phyloP scores from a whole-genome alignment of 495 filamentous ascomycete genomes.

The Hypoxylon crocopeplum region DNA sequence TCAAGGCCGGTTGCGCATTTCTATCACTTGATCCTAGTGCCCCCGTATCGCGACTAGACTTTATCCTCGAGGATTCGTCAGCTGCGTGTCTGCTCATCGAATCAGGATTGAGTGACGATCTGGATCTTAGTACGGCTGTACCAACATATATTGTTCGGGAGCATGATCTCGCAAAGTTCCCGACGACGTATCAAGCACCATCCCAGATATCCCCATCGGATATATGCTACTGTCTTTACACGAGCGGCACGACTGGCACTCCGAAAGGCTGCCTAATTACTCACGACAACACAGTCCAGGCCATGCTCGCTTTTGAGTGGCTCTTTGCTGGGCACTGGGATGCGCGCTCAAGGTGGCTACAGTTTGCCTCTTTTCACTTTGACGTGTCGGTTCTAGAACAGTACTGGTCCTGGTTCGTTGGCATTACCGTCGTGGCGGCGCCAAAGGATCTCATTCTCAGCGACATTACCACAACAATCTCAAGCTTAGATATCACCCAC shows the following conservation, averaged over 20 bases:
- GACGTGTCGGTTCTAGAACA: conserved; percentile 88
- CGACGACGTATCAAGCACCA: conserved; percentile 16
- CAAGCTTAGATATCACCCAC: conserved; percentile 77
- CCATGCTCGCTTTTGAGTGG: conserved; percentile 74
- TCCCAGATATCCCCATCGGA: conserved; percentile 50
- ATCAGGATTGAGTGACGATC: conserved; percentile 17
- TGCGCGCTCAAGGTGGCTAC: conserved; percentile 73
- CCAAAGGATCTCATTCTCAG: conserved; percentile 80
- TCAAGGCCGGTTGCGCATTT: conserved; percentile 84
- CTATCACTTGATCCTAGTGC: conserved; percentile 74
- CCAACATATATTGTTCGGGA: conserved; percentile 48
- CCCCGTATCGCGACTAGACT: conserved; percentile 66
- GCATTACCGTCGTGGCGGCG: conserved; percentile 78
- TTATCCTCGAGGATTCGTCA: conserved; percentile 68
- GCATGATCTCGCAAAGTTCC: conserved; percentile 32
- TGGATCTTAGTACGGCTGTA: conserved; percentile 40
- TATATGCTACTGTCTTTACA: conserved; percentile 77
- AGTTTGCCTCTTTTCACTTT: conserved; percentile 90
- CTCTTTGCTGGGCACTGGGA: conserved; percentile 75
- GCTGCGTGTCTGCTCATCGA: conserved; percentile 59
- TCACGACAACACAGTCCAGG: conserved; percentile 77
- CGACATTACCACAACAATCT: conserved; percentile 74
- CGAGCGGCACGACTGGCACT: conserved; percentile 80
- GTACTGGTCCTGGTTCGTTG: conserved; percentile 88
- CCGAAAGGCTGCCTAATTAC: conserved; percentile 81